Percentiles rank a stretch among this genome's conserved stretches.
These are phyloP conservation scores for Backusella macrospora DNA, from an alignment of 192 early-diverging fungal genomes.

Conservation along the genomic window DNA sequence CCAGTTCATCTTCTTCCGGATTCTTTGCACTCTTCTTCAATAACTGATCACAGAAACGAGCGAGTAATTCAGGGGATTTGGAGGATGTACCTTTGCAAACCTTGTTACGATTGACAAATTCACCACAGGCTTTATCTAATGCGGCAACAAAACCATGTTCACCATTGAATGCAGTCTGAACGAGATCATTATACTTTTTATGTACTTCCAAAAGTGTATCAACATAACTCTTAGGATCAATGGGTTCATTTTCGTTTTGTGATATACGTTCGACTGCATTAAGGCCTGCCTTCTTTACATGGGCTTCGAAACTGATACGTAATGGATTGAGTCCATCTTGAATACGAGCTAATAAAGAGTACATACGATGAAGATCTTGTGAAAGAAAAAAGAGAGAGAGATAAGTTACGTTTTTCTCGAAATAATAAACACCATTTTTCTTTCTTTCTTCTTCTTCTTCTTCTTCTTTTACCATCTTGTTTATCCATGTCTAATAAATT, in stretches of 20 bases:
- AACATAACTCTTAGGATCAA: conserved; percentile 87
- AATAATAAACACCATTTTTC: background rate
- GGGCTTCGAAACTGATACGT: conserved; percentile 70
- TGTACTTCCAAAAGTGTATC: conserved; percentile 86
- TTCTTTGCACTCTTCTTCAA: conserved; percentile 84
- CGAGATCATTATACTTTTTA: conserved; percentile 80
- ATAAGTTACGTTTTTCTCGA: background rate
- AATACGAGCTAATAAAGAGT: conserved; percentile 74
- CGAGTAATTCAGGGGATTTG: conserved; percentile 88
- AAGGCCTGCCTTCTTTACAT: conserved; percentile 80
- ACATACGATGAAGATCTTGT: conserved; percentile 70
- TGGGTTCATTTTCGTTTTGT: background rate
- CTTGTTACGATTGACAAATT: conserved; percentile 91
- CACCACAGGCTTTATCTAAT: conserved; percentile 91
- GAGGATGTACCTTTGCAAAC: conserved; percentile 70
- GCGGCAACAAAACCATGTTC: conserved; percentile 90
- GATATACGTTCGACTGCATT: conserved; percentile 71
- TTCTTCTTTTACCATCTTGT: conserved; percentile 66
- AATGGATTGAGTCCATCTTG: conserved; percentile 84
- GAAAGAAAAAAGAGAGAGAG: background rate
- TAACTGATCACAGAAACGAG: conserved; percentile 88
- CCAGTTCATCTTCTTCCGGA: conserved; percentile 61
- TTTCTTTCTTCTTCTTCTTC: background rate
- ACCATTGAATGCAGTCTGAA: conserved; percentile 75
- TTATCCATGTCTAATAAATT: conserved; percentile 86